Percentiles rank a stretch among this genome's conserved stretches.
Evolutionary conservation across 2,329 filamentous ascomycete genomes (phyloP).

Genomic region (Pseudogymnoascus sp.): DNA sequence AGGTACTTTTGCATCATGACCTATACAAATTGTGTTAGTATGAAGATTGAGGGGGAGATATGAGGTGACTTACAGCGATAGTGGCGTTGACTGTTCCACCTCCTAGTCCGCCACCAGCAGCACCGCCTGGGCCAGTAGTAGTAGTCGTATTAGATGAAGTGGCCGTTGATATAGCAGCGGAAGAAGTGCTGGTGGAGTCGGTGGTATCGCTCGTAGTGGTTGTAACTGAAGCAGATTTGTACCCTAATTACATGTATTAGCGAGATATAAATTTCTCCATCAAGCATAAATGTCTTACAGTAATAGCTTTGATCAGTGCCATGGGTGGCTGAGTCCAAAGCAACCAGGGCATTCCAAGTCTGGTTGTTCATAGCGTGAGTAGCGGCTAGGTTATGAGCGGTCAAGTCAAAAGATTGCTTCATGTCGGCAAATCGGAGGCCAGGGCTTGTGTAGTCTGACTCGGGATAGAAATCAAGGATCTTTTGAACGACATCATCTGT

Average conservation of each 20-base stretch:
- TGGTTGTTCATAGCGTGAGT: constrained; percentile 30
- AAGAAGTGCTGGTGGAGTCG: background rate
- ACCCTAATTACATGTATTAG: background rate
- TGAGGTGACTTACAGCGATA: constrained; percentile 16
- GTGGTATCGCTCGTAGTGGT: constrained; percentile 12
- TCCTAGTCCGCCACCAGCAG: constrained; percentile 11
- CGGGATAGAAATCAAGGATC: constrained; percentile 26
- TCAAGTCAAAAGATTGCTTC: constrained; percentile 29
- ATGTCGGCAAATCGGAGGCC: constrained; percentile 31
- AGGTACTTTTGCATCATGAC: constrained; percentile 31
- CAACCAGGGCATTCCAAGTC: constrained; percentile 31
- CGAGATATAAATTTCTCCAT: background rate
- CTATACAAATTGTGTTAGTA: constrained; percentile 8
- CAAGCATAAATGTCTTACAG: constrained; percentile 16
- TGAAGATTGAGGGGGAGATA: background rate
- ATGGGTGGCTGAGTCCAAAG: constrained; percentile 26
- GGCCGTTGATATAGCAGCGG: constrained; percentile 4
- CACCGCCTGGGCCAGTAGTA: constrained; percentile 12
- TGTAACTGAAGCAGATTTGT: background rate
- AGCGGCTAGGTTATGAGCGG: constrained; percentile 28
- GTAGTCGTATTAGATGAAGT: constrained; percentile 2
- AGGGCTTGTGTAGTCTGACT: constrained; percentile 27
- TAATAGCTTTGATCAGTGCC: constrained; percentile 32
- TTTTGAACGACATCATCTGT: constrained; percentile 27
- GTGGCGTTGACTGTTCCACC: constrained; percentile 21